A percentile compares a stretch with the other conserved stretches of the same genome.
Conservation (phyloP, 2,329 filamentous ascomycete species). For the Geosmithia flava region DNA sequence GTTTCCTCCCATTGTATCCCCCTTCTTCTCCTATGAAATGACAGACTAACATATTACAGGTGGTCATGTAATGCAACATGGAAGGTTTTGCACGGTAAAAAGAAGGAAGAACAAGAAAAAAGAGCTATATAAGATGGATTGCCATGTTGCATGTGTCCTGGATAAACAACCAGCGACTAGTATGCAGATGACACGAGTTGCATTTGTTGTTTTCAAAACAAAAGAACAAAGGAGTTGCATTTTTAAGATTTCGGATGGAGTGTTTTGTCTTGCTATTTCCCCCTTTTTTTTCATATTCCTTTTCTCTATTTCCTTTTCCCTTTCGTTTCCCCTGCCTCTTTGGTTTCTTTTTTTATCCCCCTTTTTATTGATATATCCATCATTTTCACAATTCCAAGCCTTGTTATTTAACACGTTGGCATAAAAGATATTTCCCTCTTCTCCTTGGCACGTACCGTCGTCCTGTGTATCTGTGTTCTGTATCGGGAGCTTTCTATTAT, state of each 20-base stretch:
- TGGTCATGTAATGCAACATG: slow-evolving; percentile 1
- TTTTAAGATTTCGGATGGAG: not conserved
- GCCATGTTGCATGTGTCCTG: not conserved
- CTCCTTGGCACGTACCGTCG: too few species aligned
- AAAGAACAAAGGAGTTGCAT: not conserved
- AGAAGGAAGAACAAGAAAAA: not conserved
- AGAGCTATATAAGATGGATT: not conserved
- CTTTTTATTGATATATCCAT: not conserved
- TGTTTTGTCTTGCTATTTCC: not conserved
- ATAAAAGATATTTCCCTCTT: too few species aligned
- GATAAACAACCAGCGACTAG: not conserved
- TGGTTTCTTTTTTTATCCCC: not conserved
- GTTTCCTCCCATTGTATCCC: slow-evolving; percentile 13
- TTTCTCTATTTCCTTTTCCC: too few species aligned
- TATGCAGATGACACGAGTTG: not conserved
- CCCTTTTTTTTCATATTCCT: too few species aligned
- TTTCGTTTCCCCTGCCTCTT: too few species aligned
- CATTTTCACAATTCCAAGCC: too few species aligned
- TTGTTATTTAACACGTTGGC: too few species aligned
- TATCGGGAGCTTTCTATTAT: not conserved
- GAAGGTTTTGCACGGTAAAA: not conserved
- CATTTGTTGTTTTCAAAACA: not conserved
- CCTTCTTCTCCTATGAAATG: not conserved
- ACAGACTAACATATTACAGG: not conserved
- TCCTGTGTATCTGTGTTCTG: too few species aligned